These are phyloP conservation scores for Curvularia lunata DNA, from an alignment of 2,329 filamentous ascomycete genomes.

Conservation along the genomic window DNA sequence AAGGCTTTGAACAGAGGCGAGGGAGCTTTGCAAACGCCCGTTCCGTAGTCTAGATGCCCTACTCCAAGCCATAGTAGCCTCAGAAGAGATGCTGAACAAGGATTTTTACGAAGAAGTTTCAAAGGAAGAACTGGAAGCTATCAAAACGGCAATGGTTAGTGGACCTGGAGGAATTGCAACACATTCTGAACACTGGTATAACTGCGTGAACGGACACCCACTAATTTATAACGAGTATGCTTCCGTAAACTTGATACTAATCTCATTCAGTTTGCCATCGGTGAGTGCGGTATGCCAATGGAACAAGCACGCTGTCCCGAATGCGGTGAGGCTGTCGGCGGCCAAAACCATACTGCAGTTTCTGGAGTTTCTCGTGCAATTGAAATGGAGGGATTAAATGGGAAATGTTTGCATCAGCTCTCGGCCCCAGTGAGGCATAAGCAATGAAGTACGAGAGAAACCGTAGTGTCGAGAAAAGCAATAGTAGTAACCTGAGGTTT, in stretches of 20 bases:
- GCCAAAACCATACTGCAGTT: constrained; percentile 57
- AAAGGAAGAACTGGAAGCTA: constrained; percentile 51
- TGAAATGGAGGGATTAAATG: constrained; percentile 55
- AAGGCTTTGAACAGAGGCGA: constrained; percentile 37
- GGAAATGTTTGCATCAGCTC: background rate
- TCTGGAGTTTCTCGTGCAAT: constrained; percentile 59
- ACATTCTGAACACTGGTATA: constrained; percentile 66
- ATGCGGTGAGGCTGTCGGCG: constrained; percentile 65
- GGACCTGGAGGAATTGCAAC: constrained; percentile 51
- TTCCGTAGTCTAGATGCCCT: constrained; percentile 42
- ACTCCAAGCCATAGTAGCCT: constrained; percentile 34
- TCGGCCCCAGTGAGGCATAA: background rate
- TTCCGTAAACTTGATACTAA: constrained; percentile 5
- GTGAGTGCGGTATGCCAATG: constrained; percentile 72
- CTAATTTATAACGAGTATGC: constrained; percentile 23
- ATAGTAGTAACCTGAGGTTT: background rate
- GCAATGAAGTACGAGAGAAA: background rate
- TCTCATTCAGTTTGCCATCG: constrained; percentile 59
- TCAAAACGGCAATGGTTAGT: constrained; percentile 57
- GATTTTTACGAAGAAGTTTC: constrained; percentile 53
- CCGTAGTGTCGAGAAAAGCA: background rate
- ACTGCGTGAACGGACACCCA: constrained; percentile 62
- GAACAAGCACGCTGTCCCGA: constrained; percentile 66
- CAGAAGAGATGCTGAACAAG: constrained; percentile 36
- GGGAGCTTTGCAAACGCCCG: constrained; percentile 40